Conservation (phyloP, 2,329 filamentous ascomycete species). For the Grosmannia huntii region DNA sequence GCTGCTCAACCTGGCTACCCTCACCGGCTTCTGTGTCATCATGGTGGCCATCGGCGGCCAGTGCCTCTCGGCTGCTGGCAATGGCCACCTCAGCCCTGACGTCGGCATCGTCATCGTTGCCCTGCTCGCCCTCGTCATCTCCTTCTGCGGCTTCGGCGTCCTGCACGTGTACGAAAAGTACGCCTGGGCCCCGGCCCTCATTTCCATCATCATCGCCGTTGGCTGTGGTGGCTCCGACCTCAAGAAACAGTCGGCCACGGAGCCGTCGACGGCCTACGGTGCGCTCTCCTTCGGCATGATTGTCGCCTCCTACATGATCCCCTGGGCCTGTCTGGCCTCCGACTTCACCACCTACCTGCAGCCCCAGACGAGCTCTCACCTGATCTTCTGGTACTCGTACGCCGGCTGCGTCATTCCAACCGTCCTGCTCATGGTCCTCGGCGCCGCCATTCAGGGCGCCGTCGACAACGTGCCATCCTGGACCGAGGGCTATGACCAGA, state of each 20-base stretch:
- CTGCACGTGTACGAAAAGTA: conserved; percentile 13
- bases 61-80: conserved; percentile 40
- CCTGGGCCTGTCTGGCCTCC: conserved; percentile 45
- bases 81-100: conserved; percentile 33
- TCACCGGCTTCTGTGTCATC: conserved; percentile 51
- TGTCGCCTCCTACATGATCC: conserved; percentile 50
- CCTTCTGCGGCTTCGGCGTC: conserved; percentile 11
- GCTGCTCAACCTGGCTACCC: conserved; percentile 48
- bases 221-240: conserved; percentile 10
- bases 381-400: conserved; percentile 43
- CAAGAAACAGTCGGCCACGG: conserved; percentile 14
- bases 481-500: conserved; percentile 36
- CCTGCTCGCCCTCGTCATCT: conserved; percentile 10
- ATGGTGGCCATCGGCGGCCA: conserved; percentile 48
- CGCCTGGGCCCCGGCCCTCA: conserved; percentile 11
- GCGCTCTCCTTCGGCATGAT: conserved; percentile 44
- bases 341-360: conserved; percentile 45
- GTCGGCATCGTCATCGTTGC: conserved; percentile 46
- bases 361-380: not conserved
- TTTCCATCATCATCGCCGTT: conserved; percentile 11
- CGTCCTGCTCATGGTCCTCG: conserved; percentile 47
- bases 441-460: conserved; percentile 51
- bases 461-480: conserved; percentile 39
- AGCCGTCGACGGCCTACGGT: conserved; percentile 14
- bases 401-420: conserved; percentile 41